Evolutionary conservation across 257 asterid genomes (phyloP), one percentile per base, ranked within the genome.

Genomic region (Jaltomata sinuosa): DNA sequence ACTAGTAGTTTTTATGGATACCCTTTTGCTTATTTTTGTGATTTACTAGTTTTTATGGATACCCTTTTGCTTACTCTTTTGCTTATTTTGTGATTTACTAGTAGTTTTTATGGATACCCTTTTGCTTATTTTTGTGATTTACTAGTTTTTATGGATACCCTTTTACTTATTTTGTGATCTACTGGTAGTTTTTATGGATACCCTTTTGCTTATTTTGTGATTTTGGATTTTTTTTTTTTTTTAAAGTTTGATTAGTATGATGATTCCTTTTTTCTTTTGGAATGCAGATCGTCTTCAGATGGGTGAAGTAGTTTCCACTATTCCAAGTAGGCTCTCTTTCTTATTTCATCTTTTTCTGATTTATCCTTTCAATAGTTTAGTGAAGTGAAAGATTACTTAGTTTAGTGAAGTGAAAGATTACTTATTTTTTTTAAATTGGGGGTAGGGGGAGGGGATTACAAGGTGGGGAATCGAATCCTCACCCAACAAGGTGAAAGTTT

Each of bases 291-390:
- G 98, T 86, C 98, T 95, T 84, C 98, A 93, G 92, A 93, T 95
- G 98, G 98, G 98, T 22, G 98, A 94, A 90, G 98, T 95, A n/a
- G 98, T 95, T 87, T 94, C 98, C 87, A 95, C 98, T 53, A 95
- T 95, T 65, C 98, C 98, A 82, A 95, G 98, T 96, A 87, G 82
- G 94, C 90, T 53, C 62, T 86, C 85, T 74, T 76, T 40, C 77
- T 76, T 18, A 29, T 76, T 84, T 22, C 72, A 47, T 27, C 52
- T 80, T 81, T 1, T 8, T 42, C 61, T n/a, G n/a, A n/a, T 55
- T 83, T 74, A 64, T 2, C 8, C 36, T 68, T 55, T 83, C n/a
- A 16, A 8, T 14, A 50, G 16, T 50, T 22, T 59, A 25, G 34
- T 25, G 6, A 61, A 38, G 42, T 32, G 36, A 32, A 32, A 32